Conservation (phyloP, 371 early-diverging fungal species). For the Fennellomyces sp. region DNA sequence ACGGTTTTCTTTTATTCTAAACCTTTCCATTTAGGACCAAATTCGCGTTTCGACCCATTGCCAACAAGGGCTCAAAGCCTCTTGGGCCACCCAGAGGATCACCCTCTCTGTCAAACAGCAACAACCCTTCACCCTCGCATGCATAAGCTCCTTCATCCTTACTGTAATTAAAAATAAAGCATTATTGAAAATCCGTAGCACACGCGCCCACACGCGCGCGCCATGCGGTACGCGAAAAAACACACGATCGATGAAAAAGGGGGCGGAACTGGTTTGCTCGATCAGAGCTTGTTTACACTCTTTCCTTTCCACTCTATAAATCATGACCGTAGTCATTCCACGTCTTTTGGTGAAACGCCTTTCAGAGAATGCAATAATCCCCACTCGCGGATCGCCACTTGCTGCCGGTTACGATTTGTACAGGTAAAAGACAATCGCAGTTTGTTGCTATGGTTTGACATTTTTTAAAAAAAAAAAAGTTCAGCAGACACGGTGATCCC, state of each 20-base stretch:
- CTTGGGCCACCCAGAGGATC: neutral
- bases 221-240: no score
- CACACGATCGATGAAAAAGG: no score
- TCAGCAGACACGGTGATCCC: constrained; percentile 65
- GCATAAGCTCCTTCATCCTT: no score
- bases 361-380: constrained; percentile 74
- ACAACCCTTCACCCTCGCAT: constrained; percentile 7
- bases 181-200: no score
- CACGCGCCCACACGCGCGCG: no score
- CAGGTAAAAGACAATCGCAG: no score
- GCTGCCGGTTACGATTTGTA: constrained; percentile 98
- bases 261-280: no score
- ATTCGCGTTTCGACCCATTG: constrained; percentile 65
- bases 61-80: constrained; percentile 7
- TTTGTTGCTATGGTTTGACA: no score
- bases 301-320: constrained; percentile 6
- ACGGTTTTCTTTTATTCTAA: neutral
- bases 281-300: constrained; percentile 3
- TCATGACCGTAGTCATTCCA: constrained; percentile 17
- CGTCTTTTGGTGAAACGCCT: constrained; percentile 61
- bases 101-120: neutral
- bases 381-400: constrained; percentile 75
- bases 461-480: neutral
- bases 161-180: no score
- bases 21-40: constrained; percentile 53